Evolutionary conservation across 345 rosid genomes (phyloP), one percentile per base, ranked within the genome.

Genomic region (Gossypium herbaceum): DNA sequence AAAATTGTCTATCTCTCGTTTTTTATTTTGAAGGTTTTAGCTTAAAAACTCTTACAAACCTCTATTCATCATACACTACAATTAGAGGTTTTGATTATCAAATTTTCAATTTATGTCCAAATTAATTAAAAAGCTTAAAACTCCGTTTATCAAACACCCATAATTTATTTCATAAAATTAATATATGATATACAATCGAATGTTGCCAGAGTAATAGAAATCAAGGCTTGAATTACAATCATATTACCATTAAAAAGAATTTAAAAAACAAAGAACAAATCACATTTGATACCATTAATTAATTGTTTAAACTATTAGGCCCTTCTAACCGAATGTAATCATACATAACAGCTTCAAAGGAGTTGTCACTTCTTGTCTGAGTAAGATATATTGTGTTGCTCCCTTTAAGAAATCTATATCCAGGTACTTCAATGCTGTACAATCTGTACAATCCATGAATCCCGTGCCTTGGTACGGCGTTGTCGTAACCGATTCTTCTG

Each of bases 391-490:
- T 86, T 0, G 74, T 81, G 79, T 91, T 93, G 7, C 66, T 84
- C 70, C 93, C 90, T 13, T 24, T 25, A 0, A 2, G 61, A 67
- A 93, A 88, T 45, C 24, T 72, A 43, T 66, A 19, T 71, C 87
- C 75, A n/a, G 82, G 79, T 9, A 91, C 83, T 1, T 73, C n/a
- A 24, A 89, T 82, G 79, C 84, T 85, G 43, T 80, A 91, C 65
- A 93, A 79, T 84, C 90, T 79, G 79, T 90, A 90, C 76, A 93
- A 65, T 15, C 94, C 99, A 62, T 89, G 94, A 12, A 93, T 93
- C 9, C 98, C 98, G 83, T 89, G 98, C 71, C 98, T 85, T 0
- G 98, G 94, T 3, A 93, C 87, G 0, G 93, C 97, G 73, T 91
- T 95, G 72, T 88, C 98, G 55, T 67, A 83, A 16, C 98, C 97